Conservation (phyloP, 257 asterid genomes). For the Plectranthus barbatus region DNA sequence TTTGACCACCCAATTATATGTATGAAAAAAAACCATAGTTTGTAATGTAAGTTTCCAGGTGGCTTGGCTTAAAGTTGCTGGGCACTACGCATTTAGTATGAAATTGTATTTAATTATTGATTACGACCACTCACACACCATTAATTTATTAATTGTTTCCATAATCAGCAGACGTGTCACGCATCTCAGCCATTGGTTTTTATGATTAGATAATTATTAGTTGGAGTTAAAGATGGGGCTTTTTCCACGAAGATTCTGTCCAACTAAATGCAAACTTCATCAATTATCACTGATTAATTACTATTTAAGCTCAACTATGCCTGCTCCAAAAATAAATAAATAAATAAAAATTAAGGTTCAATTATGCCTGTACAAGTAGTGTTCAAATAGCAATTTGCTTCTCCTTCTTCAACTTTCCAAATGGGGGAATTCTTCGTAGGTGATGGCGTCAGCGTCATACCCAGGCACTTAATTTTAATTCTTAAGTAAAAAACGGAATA, state of each 20-base stretch:
- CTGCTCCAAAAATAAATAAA: too few relatives aligned
- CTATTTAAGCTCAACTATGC: neutral
- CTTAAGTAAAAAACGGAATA: too few relatives aligned
- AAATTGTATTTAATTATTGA: neutral
- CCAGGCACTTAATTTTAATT: too few relatives aligned
- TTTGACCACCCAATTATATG: neutral
- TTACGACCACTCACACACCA: too few relatives aligned
- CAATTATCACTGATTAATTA: neutral
- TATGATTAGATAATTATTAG: constrained; percentile 7
- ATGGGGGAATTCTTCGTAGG: neutral
- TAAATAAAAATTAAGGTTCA: too few relatives aligned
- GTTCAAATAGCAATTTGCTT: constrained; percentile 22
- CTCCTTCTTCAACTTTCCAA: constrained; percentile 12
- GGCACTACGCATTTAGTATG: neutral
- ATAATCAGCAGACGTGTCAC: neutral
- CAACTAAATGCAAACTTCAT: neutral
- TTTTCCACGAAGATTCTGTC: constrained; percentile 20
- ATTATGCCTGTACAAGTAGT: constrained; percentile 3
- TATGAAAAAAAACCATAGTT: neutral
- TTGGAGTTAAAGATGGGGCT: neutral
- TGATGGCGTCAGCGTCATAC: neutral
- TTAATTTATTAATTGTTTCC: too few relatives aligned
- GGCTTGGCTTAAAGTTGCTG: constrained; percentile 15
- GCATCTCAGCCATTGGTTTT: neutral
- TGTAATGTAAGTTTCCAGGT: constrained; percentile 2